Evolutionary conservation across 306 rosid species (phyloP).

Genomic region (Psophocarpus tetragonolobus): DNA sequence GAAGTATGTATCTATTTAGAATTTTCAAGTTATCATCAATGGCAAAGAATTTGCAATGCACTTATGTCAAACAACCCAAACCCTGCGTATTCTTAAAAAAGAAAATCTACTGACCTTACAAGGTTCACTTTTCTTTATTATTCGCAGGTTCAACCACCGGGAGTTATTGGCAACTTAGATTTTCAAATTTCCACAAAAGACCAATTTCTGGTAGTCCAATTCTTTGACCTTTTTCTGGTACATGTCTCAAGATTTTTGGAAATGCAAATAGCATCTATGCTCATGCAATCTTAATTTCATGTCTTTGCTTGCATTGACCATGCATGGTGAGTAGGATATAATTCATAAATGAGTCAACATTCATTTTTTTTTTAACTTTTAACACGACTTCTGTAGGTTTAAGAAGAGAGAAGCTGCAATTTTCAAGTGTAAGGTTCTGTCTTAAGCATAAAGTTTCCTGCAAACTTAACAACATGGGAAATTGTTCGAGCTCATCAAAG

Average conservation of each 20-base stretch:
- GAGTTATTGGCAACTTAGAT: constrained; percentile 47
- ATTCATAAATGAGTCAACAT: background rate
- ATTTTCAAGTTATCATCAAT: background rate
- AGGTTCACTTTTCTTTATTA: constrained; percentile 11
- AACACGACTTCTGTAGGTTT: constrained; percentile 45
- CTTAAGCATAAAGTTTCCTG: constrained; percentile 49
- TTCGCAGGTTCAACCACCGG: constrained; percentile 48
- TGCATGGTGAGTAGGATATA: constrained; percentile 2
- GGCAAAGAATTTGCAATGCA: background rate
- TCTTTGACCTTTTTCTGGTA: constrained; percentile 4
- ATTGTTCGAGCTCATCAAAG: constrained; percentile 36
- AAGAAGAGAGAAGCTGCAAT: constrained; percentile 38
- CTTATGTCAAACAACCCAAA: background rate
- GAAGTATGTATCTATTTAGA: background rate
- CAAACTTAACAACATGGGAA: constrained; percentile 40
- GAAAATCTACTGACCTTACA: constrained; percentile 3
- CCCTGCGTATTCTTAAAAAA: background rate
- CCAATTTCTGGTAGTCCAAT: constrained; percentile 39
- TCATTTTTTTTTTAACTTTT: background rate
- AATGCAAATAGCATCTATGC: background rate
- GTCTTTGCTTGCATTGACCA: constrained; percentile 16
- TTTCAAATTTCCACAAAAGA: constrained; percentile 32
- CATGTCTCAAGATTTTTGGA: constrained; percentile 6
- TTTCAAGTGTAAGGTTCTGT: constrained; percentile 35
- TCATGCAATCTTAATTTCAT: background rate